phyloP scores from a whole-genome alignment of 2,329 filamentous ascomycete genomes.

The Ramularia endophylla region DNA sequence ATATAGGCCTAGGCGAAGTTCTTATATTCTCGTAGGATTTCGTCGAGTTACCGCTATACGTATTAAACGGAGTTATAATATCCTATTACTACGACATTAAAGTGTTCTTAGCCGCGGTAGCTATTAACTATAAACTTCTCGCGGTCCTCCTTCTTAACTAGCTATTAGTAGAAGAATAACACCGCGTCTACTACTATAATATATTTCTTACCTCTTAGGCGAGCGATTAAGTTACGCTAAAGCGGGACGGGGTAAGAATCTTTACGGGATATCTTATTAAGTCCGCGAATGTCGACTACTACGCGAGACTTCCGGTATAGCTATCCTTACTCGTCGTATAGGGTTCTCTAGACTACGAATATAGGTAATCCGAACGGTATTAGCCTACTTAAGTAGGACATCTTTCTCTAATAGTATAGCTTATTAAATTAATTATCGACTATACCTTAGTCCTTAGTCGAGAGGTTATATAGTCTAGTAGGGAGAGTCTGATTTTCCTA shows the following conservation, averaged over 20 bases:
- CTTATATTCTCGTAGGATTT: background rate
- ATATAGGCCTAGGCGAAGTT: conserved; percentile 1
- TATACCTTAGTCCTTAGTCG: background rate
- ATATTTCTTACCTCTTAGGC: background rate
- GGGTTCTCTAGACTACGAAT: background rate
- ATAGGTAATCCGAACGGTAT: background rate
- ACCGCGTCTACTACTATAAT: conserved; percentile 1
- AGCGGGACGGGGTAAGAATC: conserved; percentile 1
- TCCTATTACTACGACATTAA: conserved; percentile 4
- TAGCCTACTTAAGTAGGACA: background rate
- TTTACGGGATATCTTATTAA: conserved; percentile 1
- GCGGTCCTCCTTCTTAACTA: background rate
- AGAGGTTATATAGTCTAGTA: background rate
- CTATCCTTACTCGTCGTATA: conserved; percentile 1
- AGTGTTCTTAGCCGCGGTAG: background rate
- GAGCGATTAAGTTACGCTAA: background rate
- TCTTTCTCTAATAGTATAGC: background rate
- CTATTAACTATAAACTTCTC: conserved; percentile 7
- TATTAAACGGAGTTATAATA: conserved; percentile 2
- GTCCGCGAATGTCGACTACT: background rate
- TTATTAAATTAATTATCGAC: background rate
- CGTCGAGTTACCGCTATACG: background rate
- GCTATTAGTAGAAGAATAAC: conserved; percentile 6
- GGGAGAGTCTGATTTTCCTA: background rate
- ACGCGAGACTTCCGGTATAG: background rate